Conservation (phyloP, 768 basidiomycete species). For the Asterophora lycoperdoides region DNA sequence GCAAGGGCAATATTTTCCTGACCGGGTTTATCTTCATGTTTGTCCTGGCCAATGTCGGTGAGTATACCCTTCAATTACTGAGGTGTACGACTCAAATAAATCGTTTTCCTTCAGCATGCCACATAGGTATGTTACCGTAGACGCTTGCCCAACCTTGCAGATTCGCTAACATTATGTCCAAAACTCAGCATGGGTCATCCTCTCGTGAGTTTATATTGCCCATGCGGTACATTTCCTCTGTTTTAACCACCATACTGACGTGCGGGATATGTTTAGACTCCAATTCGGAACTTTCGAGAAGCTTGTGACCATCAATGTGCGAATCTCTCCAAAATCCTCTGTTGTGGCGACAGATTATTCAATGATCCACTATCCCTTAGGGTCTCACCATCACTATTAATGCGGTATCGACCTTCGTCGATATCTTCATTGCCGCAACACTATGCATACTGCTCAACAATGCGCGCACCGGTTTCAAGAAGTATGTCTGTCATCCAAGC, state of each 20-base stretch:
- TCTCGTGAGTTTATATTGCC: conserved; percentile 28
- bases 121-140: neutral
- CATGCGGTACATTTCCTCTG: neutral
- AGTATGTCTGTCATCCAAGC: conserved; percentile 19
- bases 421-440: conserved; percentile 44
- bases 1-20: conserved; percentile 6
- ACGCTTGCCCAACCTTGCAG: too few species aligned
- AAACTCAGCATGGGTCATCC: conserved; percentile 35
- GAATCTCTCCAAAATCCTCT: conserved; percentile 9
- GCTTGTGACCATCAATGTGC: conserved; percentile 32
- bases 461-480: conserved; percentile 49
- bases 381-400: conserved; percentile 47
- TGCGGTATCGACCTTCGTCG: conserved; percentile 41
- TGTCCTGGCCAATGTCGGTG: conserved; percentile 6
- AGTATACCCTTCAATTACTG: neutral
- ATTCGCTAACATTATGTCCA: neutral
- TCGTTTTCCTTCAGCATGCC: neutral
- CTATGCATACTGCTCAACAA: conserved; percentile 42
- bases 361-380: conserved; percentile 17
- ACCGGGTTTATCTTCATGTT: neutral
- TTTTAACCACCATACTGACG: neutral
- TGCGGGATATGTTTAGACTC: conserved; percentile 21
- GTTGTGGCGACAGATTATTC: conserved; percentile 3
- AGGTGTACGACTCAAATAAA: neutral
- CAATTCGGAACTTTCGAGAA: conserved; percentile 32